phyloP scores from a whole-genome alignment of 1,139 yeast genomes.

The Yamadazyma friedrichii region DNA sequence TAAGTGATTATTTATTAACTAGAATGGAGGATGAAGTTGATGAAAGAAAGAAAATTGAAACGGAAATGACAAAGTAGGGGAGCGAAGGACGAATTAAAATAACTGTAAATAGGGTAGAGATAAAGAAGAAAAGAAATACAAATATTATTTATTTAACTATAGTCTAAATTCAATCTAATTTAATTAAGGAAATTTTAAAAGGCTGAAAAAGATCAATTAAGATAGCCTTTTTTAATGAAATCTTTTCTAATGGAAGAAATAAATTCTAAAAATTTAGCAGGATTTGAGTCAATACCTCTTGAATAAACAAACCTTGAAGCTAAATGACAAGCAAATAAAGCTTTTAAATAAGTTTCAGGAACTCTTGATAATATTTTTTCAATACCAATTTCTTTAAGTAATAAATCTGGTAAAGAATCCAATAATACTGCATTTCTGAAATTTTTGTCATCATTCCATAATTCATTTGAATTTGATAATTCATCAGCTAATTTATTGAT shows the following conservation, averaged over 20 bases:
- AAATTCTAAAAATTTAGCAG: slow-evolving; percentile 79
- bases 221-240: slow-evolving; percentile 30
- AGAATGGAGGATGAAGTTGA: slow-evolving; percentile 42
- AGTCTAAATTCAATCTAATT: background rate
- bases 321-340: slow-evolving; percentile 86
- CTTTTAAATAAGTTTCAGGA: slow-evolving; percentile 84
- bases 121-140: background rate
- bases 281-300: slow-evolving; percentile 78
- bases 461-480: slow-evolving; percentile 73
- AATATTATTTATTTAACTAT: background rate
- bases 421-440: slow-evolving; percentile 77
- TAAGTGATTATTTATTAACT: slow-evolving; percentile 51
- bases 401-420: slow-evolving; percentile 76
- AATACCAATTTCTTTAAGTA: slow-evolving; percentile 74
- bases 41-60: slow-evolving; percentile 21
- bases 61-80: background rate
- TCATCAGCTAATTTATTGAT: slow-evolving; percentile 91
- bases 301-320: slow-evolving; percentile 89
- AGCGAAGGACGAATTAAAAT: background rate
- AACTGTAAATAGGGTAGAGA: background rate
- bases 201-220: slow-evolving; percentile 11
- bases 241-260: slow-evolving; percentile 49
- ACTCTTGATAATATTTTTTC: slow-evolving; percentile 71
- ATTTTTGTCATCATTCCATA: slow-evolving; percentile 78
- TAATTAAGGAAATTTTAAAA: background rate